phyloP scores from a whole-genome alignment of 768 basidiomycete species.

The Boletellus ananiceps region DNA sequence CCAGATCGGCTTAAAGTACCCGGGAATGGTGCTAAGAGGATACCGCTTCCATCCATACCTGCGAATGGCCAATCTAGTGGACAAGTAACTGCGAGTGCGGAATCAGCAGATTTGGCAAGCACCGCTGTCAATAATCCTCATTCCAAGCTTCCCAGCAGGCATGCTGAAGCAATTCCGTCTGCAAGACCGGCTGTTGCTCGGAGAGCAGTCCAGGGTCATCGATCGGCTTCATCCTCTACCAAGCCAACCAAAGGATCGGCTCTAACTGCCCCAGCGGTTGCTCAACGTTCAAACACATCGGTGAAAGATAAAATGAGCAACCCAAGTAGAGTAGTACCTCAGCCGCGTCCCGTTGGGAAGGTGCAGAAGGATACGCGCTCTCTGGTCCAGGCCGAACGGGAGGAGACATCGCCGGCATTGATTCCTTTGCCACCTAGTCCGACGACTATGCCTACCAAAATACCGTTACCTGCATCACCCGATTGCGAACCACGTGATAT shows the following conservation, averaged over 20 bases:
- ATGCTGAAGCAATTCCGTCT: background rate
- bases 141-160: constrained; percentile 10
- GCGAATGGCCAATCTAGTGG: background rate
- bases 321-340: background rate
- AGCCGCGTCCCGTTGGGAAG: constrained; percentile 6
- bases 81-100: constrained; percentile 1
- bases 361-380: constrained; percentile 11
- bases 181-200: constrained; percentile 5
- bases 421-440: constrained; percentile 22
- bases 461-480: constrained; percentile 22
- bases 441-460: constrained; percentile 12
- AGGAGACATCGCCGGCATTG: constrained; percentile 15
- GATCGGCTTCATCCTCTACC: constrained; percentile 1
- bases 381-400: constrained; percentile 8
- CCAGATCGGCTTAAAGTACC: constrained; percentile 23
- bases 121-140: constrained; percentile 1
- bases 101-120: background rate
- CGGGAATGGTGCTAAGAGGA: constrained; percentile 30
- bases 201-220: constrained; percentile 8
- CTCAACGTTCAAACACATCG: constrained; percentile 9
- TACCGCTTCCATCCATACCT: constrained; percentile 25
- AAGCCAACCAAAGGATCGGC: constrained; percentile 7
- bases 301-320: constrained; percentile 10
- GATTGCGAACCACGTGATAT: constrained; percentile 1
- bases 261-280: background rate